These are phyloP conservation scores for Boletus coccyginus DNA, from an alignment of 768 basidiomycete species.

Conservation along the genomic window DNA sequence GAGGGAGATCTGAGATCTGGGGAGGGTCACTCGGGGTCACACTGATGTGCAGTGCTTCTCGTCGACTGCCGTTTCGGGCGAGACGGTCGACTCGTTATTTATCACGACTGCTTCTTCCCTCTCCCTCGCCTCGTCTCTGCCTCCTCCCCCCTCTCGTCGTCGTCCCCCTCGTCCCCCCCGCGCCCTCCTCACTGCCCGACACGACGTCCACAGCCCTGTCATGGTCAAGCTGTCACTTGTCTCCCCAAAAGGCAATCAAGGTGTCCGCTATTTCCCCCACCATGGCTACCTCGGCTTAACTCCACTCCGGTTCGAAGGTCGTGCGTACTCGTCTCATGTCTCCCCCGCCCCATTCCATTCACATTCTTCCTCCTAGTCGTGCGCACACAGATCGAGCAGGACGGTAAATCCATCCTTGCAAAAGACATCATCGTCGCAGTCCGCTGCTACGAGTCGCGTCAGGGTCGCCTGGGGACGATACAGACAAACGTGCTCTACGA, in stretches of 20 bases:
- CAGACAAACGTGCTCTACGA: conserved; percentile 71
- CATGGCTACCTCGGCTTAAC: conserved; percentile 80
- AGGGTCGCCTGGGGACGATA: conserved; percentile 53
- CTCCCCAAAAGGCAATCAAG: conserved; percentile 69
- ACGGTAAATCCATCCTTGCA: conserved; percentile 63
- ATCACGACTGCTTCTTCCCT: conserved; percentile 32
- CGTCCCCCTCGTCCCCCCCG: conserved; percentile 14
- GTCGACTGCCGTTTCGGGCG: conserved; percentile 26
- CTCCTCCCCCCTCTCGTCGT: conserved; percentile 15
- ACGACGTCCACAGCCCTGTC: conserved; percentile 16
- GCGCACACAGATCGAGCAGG: conserved; percentile 66
- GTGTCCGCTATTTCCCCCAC: conserved; percentile 70
- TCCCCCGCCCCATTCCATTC: neutral
- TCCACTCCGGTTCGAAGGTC: conserved; percentile 73
- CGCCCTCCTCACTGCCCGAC: conserved; percentile 12
- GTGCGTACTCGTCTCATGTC: conserved; percentile 37
- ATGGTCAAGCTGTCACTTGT: conserved; percentile 73
- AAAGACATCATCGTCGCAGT: conserved; percentile 70
- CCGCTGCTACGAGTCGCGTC: conserved; percentile 78
- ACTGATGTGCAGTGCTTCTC: conserved; percentile 30
- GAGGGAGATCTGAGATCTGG: conserved; percentile 27
- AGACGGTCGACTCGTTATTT: conserved; percentile 28
- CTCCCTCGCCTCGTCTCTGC: conserved; percentile 15
- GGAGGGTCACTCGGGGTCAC: conserved; percentile 22
- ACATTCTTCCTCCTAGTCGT: conserved; percentile 47